phyloP scores from a whole-genome alignment of 176 grass and related monocot species.

The Carex cristatella region DNA sequence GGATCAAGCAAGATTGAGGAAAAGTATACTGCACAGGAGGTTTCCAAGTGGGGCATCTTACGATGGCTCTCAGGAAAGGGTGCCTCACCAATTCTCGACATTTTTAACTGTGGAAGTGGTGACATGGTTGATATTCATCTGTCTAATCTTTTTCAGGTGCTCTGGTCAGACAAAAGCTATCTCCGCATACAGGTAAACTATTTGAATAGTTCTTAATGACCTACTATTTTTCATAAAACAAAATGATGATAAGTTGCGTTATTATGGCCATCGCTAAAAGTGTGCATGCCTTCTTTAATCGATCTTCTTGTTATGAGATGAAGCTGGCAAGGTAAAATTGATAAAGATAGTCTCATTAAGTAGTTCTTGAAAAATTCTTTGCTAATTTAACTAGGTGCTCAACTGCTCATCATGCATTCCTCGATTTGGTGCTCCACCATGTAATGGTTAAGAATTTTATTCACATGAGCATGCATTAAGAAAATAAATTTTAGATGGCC shows the following conservation, averaged over 20 bases:
- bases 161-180: conserved; percentile 39
- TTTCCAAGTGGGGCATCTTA: conserved; percentile 44
- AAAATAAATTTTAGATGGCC: no score
- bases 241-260: no score
- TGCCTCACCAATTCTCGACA: conserved; percentile 47
- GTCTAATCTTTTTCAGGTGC: conserved; percentile 43
- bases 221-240: background rate
- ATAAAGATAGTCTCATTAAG: background rate
- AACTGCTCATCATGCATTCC: background rate
- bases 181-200: conserved; percentile 50
- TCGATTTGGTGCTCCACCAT: background rate
- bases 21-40: conserved; percentile 30
- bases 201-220: no score
- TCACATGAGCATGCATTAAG: background rate
- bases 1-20: conserved; percentile 31
- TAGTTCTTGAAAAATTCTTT: background rate
- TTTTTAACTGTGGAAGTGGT: conserved; percentile 42
- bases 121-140: conserved; percentile 71
- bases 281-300: background rate
- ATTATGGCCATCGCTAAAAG: background rate
- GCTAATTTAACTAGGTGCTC: background rate
- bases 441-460: no score
- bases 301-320: background rate
- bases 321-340: background rate
- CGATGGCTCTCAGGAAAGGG: conserved; percentile 44